A percentile compares a stretch with the other conserved stretches of the same genome.
These are phyloP conservation scores for Strobilomyces dryophilus DNA, from an alignment of 768 basidiomycete species.

Conservation along the genomic window DNA sequence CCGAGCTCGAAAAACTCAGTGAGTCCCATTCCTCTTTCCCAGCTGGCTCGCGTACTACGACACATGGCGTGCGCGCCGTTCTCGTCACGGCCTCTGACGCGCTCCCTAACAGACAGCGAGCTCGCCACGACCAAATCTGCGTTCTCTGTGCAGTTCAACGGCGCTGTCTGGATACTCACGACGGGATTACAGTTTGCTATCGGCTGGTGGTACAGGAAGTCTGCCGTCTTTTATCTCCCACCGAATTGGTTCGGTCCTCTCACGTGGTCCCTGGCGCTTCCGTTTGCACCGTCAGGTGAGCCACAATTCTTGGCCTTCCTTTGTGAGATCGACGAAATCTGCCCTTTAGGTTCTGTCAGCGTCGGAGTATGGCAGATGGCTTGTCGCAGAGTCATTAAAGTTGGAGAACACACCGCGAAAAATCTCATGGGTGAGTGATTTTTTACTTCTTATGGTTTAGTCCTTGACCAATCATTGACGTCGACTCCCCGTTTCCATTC, in stretches of 20 bases:
- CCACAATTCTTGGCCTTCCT: conserved; percentile 3
- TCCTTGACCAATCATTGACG: not conserved
- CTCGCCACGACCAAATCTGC: conserved; percentile 53
- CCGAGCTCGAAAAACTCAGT: conserved; percentile 93
- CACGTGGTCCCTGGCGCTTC: conserved; percentile 84
- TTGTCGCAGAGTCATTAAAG: conserved; percentile 77
- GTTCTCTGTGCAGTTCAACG: conserved; percentile 70
- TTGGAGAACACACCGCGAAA: conserved; percentile 70
- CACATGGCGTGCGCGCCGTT: not conserved
- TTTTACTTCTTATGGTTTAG: conserved; percentile 1
- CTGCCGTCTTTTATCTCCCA: conserved; percentile 94
- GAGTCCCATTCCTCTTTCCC: conserved; percentile 29
- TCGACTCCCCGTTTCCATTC: not conserved
- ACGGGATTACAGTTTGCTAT: conserved; percentile 80
- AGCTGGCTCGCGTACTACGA: not conserved
- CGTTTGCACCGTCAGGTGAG: conserved; percentile 85
- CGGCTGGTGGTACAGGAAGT: conserved; percentile 87
- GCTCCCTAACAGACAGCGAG: conserved; percentile 56
- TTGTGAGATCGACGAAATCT: not conserved
- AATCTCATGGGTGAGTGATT: conserved; percentile 46
- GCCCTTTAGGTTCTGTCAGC: conserved; percentile 74
- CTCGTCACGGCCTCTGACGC: conserved; percentile 1
- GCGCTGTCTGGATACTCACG: conserved; percentile 77
- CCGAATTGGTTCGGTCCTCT: conserved; percentile 86
- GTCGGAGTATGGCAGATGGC: conserved; percentile 96